Evolutionary conservation across 2,329 filamentous ascomycete genomes (phyloP), one percentile per base, ranked within the genome.

Genomic region (Colletotrichum costaricense): DNA sequence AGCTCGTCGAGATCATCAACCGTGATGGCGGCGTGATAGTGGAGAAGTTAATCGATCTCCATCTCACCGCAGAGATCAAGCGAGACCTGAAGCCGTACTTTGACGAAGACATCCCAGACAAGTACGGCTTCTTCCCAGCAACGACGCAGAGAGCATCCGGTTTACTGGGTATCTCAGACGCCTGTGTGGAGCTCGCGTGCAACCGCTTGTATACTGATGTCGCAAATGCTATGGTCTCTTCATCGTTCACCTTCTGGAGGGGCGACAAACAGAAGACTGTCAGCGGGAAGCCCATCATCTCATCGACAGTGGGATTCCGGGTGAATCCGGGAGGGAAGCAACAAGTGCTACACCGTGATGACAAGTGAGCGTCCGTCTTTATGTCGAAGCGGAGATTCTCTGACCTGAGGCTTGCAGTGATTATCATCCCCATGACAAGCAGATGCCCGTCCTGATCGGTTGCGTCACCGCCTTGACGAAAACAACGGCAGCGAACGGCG

Each of bases 401-500:
- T 69, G 4, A 69, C 11, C 4, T 24, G 22, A 3, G 5, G 4
- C 14, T 16, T 11, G 6, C 22, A 72, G 69, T 19, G 75, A 76
- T 24, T 79, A 79, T 19, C 78, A 80, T 30, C 76, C 77, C 1
- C 75, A 78, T 12, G 80, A 83, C 64, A 77, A 78, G 33, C 79
- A 81, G 67, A 77, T 82, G 75, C 81, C 82, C 4, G 79, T 81
- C 19, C 81, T 84, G 81, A 77, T 83, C 8, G 82, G 81, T 19
- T 83, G 82, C 60, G 79, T 82, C n/a, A 81, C 80, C 57, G 82
- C 84, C 1, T 73, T 82, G 67, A 83, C 81, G 4, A 84, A 80
- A 76, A 84, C 82, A 1, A 84, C 82, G 1, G 79, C 78, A 22
- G 81, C 83, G 52, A 86, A 86, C 57, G 84, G 84, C 1, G 83